Base-by-base conservation (phyloP, 129 eudicot genomes). In the Centella asiatica region DNA sequence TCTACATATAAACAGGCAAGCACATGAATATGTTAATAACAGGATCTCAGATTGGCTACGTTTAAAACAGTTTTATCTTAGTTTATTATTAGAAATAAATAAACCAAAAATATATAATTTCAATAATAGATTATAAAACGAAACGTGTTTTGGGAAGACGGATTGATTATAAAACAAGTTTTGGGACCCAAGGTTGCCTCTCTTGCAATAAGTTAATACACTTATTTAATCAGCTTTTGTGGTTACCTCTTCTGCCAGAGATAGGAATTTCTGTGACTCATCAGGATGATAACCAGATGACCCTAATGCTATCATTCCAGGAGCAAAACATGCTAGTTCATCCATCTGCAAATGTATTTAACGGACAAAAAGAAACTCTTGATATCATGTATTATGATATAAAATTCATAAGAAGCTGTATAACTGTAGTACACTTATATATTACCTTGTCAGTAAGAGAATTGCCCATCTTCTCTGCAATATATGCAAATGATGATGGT, bases 271-370 rank as follows among this genome's bases (percentile, higher is more conserved):
- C 69, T 81, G 65, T 19, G 94, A 72, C 15, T 83, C 89, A 22
- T 76, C 90, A 52, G 94, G 83, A 60, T 70, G 82, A 77, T 86
- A 90, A 66, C 85, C 97, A 67, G 85, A 60, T 59, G 97, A 79
- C 28, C 97, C 95, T 51, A 90, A 67, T n/a, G 94, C 95, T 70
- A 90, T 33, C 97, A 86, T 86, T 65, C 97, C 97, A 36, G 97
- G 97, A 51, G 85, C 97, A 71, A 90, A 90, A 69, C 95, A 90
- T 18, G 97, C 95, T 66, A 90, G 72, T 70, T 90, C 97, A 72
- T 90, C 95, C 97, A 90, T 90, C 93, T 83, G 83, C 72, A 78
- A 32, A 39, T 33, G 55, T 39, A 50, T 46, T 62, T 40, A 23
- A 1, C 49, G 3, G 18, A 44, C 53, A 33, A 39, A 28, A 29